Evolutionary conservation across 306 rosid species (phyloP), one percentile per base, ranked within the genome.

Genomic region (Rosa multiflora): DNA sequence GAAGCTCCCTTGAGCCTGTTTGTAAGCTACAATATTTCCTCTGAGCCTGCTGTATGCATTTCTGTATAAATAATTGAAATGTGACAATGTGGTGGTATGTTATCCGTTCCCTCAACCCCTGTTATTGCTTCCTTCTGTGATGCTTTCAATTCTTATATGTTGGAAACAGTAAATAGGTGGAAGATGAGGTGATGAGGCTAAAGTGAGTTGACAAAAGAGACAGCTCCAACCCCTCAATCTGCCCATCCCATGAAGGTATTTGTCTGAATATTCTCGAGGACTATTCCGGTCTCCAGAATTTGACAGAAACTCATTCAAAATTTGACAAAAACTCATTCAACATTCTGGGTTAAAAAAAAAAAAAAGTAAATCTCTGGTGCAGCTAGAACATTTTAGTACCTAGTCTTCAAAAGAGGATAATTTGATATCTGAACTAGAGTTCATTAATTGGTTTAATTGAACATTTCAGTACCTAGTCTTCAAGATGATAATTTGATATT

Each of bases 1-100:
- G 77, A 74, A 29, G 63, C 75, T 14, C 69, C 74, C 11, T 44
- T 82, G 76, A 69, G 62, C 74, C 59, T 39, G 51, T 67, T 73
- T 74, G 55, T 85, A 78, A 82, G 79, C 72, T 68, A 75, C 61
- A 68, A 74, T 71, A 78, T 82, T 66, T 29, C 77, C 71, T 70
- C 44, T 59, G 37, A 77, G 76, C 79, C 51, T 78, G 47, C 70
- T 70, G 43, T 72, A 39, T 77, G 85, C 21, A 47, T 23, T 40
- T 29, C 62, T 80, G 76, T 68, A 51, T 47, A 59, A 82, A 83
- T 82, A 83, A 63, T 76, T 42, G 21, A 37, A 20, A 10, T 46
- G 70, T 14, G 61, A 70, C 26, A 3, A 8, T 42, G 2, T 6
- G 43, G 20, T 61, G 46, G 67, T 62, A 4, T 52, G 39, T 23